Evolutionary conservation across 768 basidiomycete genomes (phyloP).

Genomic region (Tricholoma matsutake): DNA sequence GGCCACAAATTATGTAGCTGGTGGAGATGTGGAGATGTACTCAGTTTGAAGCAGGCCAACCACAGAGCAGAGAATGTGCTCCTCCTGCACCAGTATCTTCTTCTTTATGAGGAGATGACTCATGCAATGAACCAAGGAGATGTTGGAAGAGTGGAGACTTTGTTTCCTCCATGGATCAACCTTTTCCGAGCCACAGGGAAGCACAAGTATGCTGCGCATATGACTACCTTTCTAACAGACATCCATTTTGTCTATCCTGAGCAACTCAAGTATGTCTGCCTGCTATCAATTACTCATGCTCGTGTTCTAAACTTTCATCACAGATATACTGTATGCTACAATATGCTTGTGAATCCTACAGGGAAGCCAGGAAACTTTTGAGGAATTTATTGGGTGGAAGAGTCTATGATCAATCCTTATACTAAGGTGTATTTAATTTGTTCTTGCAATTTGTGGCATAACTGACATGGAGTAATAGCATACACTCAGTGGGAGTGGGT

Average conservation of each 20-base stretch:
- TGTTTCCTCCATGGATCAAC: constrained; percentile 8
- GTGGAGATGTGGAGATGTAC: constrained; percentile 2
- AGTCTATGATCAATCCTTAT: constrained; percentile 35
- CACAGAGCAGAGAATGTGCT: constrained; percentile 28
- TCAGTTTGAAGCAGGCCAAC: neutral
- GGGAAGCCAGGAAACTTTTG: constrained; percentile 26
- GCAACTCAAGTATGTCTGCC: neutral
- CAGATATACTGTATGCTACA: constrained; percentile 21
- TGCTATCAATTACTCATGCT: neutral
- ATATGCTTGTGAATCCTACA: constrained; percentile 33
- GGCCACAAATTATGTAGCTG: constrained; percentile 17
- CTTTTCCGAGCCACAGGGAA: constrained; percentile 9
- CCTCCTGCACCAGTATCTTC: constrained; percentile 27
- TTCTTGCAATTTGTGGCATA: neutral
- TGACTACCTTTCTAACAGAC: constrained; percentile 6
- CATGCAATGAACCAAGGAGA: constrained; percentile 19
- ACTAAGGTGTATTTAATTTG: constrained; percentile 30
- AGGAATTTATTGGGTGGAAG: constrained; percentile 37
- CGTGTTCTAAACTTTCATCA: neutral
- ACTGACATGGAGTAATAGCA: constrained; percentile 10
- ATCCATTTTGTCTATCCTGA: constrained; percentile 4
- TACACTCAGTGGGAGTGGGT: constrained; percentile 29
- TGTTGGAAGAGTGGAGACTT: constrained; percentile 9
- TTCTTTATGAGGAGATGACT: constrained; percentile 37
- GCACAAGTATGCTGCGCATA: constrained; percentile 3